phyloP scores from a whole-genome alignment of 2,329 filamentous ascomycete species.

The Colletotrichum tabaci region DNA sequence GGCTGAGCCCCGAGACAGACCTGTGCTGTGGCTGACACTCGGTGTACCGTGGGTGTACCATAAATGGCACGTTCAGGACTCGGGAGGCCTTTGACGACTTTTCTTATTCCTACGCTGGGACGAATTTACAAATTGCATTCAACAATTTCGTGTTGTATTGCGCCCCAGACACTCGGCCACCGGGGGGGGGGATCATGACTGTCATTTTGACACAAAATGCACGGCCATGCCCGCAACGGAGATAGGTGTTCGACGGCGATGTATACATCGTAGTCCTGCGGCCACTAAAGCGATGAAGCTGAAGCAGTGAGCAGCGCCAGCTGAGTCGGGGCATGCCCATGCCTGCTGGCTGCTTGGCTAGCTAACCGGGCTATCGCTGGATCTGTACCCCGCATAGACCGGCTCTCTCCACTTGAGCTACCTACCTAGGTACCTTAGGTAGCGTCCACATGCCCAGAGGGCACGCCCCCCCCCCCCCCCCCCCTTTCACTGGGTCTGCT shows the following conservation, averaged over 20 bases:
- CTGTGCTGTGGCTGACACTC: conserved; percentile 17
- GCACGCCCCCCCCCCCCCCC: conserved; percentile 6
- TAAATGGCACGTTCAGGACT: not conserved
- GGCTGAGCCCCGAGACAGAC: conserved; percentile 33
- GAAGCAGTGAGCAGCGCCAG: conserved; percentile 16
- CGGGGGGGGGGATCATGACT: not conserved
- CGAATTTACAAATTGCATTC: not conserved
- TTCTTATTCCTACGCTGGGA: not conserved
- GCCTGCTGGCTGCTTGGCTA: conserved; percentile 17
- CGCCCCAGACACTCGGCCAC: conserved; percentile 2
- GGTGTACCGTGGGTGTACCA: no score
- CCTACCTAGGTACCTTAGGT: conserved; percentile 7
- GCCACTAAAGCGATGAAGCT: conserved; percentile 20
- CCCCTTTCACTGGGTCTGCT: not conserved
- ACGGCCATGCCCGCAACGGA: conserved; percentile 20
- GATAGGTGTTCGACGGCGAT: conserved; percentile 13
- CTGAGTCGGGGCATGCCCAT: conserved; percentile 29
- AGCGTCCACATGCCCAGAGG: conserved; percentile 7
- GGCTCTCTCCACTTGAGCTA: conserved; percentile 18
- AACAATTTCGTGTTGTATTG: conserved; percentile 5
- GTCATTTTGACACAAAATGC: conserved; percentile 20
- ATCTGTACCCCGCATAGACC: conserved; percentile 33
- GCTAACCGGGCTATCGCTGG: conserved; percentile 1
- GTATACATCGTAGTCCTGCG: conserved; percentile 24
- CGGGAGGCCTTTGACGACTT: conserved; percentile 17